Percentiles rank a stretch among this genome's conserved stretches.
Evolutionary conservation across 306 rosid genomes (phyloP).

Genomic region (Hippophae gyantsensis): DNA sequence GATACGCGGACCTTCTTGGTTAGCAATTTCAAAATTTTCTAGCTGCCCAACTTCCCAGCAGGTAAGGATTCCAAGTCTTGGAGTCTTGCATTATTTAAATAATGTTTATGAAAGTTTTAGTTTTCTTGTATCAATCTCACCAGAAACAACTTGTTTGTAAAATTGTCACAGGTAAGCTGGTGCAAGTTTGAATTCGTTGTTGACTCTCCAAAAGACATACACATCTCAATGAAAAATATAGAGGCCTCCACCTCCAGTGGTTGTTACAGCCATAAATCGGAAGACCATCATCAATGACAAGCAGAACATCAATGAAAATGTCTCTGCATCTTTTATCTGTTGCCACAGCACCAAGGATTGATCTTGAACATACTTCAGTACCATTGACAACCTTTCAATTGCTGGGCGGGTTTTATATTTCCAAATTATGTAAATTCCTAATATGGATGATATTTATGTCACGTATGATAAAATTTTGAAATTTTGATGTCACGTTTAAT

Average conservation of each 20-base stretch:
- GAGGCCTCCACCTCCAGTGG: constrained; percentile 59
- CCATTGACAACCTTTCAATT: too few species aligned
- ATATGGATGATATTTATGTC: too few species aligned
- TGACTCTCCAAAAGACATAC: constrained; percentile 66
- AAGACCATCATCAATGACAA: constrained; percentile 67
- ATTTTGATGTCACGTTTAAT: neutral
- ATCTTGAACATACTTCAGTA: neutral
- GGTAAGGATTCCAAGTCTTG: constrained; percentile 40
- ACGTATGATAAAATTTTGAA: too few species aligned
- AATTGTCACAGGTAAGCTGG: constrained; percentile 76
- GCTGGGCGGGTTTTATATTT: too few species aligned
- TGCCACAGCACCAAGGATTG: constrained; percentile 83
- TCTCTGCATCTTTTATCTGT: constrained; percentile 83
- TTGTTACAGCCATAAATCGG: constrained; percentile 70
- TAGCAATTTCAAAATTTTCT: constrained; percentile 52
- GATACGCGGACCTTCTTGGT: constrained; percentile 90
- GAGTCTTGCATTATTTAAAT: neutral
- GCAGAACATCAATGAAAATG: constrained; percentile 67
- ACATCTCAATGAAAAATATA: constrained; percentile 13
- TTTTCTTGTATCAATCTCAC: constrained; percentile 3
- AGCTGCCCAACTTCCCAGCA: constrained; percentile 44
- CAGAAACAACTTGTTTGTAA: constrained; percentile 18
- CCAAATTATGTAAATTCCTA: too few species aligned
- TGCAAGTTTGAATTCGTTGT: constrained; percentile 85
- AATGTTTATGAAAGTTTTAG: neutral